These are phyloP conservation scores for Rhizopogon vinicolor DNA, from an alignment of 768 basidiomycete species.

Conservation along the genomic window DNA sequence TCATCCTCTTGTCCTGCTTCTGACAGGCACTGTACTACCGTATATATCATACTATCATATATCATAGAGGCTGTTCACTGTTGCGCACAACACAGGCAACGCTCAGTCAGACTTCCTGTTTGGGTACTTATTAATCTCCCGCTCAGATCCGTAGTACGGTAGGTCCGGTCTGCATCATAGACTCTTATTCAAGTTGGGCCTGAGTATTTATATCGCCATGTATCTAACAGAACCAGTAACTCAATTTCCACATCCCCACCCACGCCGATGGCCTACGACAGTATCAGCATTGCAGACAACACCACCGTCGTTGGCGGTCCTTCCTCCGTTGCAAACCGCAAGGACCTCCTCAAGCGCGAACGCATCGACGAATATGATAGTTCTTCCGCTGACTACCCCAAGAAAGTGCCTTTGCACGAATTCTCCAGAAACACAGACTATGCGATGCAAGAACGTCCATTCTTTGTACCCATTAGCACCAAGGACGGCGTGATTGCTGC, in stretches of 20 bases:
- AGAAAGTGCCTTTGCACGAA: slow-evolving; percentile 22
- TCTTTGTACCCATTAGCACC: slow-evolving; percentile 60
- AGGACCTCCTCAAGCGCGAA: slow-evolving; percentile 17
- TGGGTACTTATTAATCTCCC: too few relatives aligned
- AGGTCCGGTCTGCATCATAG: too few relatives aligned
- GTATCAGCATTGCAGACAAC: slow-evolving; percentile 37
- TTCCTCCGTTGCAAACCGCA: slow-evolving; percentile 19
- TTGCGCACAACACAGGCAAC: too few relatives aligned
- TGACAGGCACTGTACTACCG: not conserved
- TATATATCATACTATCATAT: too few relatives aligned
- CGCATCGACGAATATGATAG: slow-evolving; percentile 10
- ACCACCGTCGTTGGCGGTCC: slow-evolving; percentile 42
- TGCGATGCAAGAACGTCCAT: slow-evolving; percentile 53
- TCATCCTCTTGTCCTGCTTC: too few relatives aligned
- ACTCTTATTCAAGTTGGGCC: too few relatives aligned
- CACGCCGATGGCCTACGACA: slow-evolving; percentile 13
- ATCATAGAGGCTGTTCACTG: too few relatives aligned
- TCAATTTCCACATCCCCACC: not conserved
- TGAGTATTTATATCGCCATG: not conserved
- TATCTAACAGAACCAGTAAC: too few relatives aligned
- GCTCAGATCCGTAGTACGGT: too few relatives aligned
- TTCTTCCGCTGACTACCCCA: slow-evolving; percentile 9
- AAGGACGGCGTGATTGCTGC: slow-evolving; percentile 67
- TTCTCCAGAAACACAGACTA: slow-evolving; percentile 49
- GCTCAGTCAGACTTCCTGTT: too few relatives aligned